A percentile compares a stretch with the other conserved stretches of the same genome.
Conservation (phyloP, 2,329 filamentous ascomycete genomes). For the Pezicula neosporulosa region DNA sequence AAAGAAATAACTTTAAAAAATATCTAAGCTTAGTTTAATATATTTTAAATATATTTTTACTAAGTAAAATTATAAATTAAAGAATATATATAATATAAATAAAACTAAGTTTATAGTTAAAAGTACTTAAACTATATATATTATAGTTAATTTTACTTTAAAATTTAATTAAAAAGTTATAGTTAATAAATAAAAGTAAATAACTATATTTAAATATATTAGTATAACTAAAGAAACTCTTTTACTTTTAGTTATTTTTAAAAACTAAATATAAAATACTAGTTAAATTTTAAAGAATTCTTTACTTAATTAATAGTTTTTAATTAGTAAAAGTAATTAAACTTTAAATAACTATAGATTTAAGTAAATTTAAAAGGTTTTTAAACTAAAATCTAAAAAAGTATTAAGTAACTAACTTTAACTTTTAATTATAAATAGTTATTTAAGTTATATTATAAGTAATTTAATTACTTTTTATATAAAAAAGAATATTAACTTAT, state of each 20-base stretch:
- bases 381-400: neutral
- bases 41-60: too few relatives aligned
- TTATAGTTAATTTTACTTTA: neutral
- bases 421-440: neutral
- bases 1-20: too few relatives aligned
- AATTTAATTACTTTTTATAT: neutral
- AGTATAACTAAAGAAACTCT: too few relatives aligned
- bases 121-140: too few relatives aligned
- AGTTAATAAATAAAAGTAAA: neutral
- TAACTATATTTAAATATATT: neutral
- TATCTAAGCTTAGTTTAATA: too few relatives aligned
- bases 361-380: neutral
- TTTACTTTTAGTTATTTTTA: too few relatives aligned
- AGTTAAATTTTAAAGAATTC: neutral
- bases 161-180: neutral
- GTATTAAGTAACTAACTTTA: neutral
- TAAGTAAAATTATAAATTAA: too few relatives aligned
- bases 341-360: slow-evolving; percentile 1
- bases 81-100: too few relatives aligned
- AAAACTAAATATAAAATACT: too few relatives aligned
- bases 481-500: neutral
- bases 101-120: too few relatives aligned
- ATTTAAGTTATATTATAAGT: too few relatives aligned
- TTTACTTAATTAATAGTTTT: neutral
- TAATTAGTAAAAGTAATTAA: neutral